phyloP scores from a whole-genome alignment of 108 stramenopile genomes.

The Pseudonitzschia multistriata region DNA sequence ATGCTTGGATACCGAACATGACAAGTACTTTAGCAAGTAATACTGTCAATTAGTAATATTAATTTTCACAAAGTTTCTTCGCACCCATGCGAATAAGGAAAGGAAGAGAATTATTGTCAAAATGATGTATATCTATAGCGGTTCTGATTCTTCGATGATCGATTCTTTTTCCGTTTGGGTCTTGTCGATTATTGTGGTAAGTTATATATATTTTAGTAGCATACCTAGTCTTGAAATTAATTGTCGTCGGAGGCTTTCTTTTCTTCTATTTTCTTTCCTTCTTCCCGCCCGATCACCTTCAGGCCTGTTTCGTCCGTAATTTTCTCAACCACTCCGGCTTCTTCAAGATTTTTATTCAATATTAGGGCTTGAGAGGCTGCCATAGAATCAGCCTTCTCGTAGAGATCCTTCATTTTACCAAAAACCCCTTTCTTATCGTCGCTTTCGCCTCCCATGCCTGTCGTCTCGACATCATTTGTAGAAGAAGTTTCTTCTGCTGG shows the following conservation, averaged over 20 bases:
- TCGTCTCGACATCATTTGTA: background rate
- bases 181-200: no score
- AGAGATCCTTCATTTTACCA: conserved; percentile 63
- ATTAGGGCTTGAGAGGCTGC: conserved; percentile 82
- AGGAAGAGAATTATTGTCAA: no score
- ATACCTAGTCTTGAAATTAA: background rate
- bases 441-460: background rate
- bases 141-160: no score
- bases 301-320: conserved; percentile 87
- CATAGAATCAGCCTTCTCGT: conserved; percentile 81
- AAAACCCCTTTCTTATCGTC: conserved; percentile 43
- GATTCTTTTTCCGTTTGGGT: no score
- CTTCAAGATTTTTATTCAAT: conserved; percentile 86
- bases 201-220: background rate
- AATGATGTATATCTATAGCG: no score
- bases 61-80: no score
- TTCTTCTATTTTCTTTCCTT: conserved; percentile 36
- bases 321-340: conserved; percentile 79
- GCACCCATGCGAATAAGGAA: no score
- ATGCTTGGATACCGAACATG: no score
- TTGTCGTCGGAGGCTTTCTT: background rate
- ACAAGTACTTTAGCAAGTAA: no score
- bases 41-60: no score
- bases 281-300: conserved; percentile 74
- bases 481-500: conserved; percentile 14